Evolutionary conservation across 2,329 filamentous ascomycete genomes (phyloP).

Genomic region (Cladosporium velox): DNA sequence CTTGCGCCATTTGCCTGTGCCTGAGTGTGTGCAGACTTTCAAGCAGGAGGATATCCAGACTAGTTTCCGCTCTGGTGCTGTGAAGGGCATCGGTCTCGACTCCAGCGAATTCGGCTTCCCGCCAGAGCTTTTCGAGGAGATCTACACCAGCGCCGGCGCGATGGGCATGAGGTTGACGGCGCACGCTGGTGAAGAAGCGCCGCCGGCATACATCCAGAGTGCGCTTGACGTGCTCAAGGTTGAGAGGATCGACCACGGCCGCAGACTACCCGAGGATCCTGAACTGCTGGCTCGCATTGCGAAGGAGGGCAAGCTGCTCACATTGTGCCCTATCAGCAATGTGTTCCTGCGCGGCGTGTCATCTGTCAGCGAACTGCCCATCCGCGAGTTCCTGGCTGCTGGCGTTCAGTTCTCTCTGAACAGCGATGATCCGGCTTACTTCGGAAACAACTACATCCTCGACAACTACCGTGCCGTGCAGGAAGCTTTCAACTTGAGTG

Average conservation of each 20-base stretch:
- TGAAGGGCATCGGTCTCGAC: slow-evolving; percentile 68
- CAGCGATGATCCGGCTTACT: slow-evolving; percentile 74
- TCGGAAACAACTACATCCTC: slow-evolving; percentile 68
- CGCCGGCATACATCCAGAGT: slow-evolving; percentile 63
- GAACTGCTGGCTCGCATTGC: slow-evolving; percentile 62
- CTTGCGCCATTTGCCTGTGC: slow-evolving; percentile 66
- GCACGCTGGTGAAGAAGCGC: slow-evolving; percentile 76
- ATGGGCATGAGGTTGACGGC: slow-evolving; percentile 65
- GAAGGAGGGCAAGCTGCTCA: slow-evolving; percentile 61
- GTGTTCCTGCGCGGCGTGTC: slow-evolving; percentile 61
- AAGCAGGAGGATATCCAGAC: slow-evolving; percentile 45
- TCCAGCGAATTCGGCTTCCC: slow-evolving; percentile 55
- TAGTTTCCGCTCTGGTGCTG: slow-evolving; percentile 52
- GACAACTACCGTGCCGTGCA: slow-evolving; percentile 77
- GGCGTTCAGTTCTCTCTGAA: slow-evolving; percentile 72
- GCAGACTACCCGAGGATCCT: slow-evolving; percentile 63
- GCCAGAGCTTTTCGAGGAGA: slow-evolving; percentile 58
- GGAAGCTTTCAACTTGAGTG: slow-evolving; percentile 64
- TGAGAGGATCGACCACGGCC: slow-evolving; percentile 73
- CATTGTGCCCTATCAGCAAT: slow-evolving; percentile 74
- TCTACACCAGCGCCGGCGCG: slow-evolving; percentile 59
- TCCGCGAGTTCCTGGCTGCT: slow-evolving; percentile 63
- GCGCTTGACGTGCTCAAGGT: slow-evolving; percentile 65
- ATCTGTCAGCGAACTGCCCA: slow-evolving; percentile 58
- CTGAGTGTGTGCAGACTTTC: slow-evolving; percentile 55